Percentiles rank a stretch among this genome's conserved stretches.
Conservation (phyloP, 164 flowering plant species). For the Sextonia rubra region DNA sequence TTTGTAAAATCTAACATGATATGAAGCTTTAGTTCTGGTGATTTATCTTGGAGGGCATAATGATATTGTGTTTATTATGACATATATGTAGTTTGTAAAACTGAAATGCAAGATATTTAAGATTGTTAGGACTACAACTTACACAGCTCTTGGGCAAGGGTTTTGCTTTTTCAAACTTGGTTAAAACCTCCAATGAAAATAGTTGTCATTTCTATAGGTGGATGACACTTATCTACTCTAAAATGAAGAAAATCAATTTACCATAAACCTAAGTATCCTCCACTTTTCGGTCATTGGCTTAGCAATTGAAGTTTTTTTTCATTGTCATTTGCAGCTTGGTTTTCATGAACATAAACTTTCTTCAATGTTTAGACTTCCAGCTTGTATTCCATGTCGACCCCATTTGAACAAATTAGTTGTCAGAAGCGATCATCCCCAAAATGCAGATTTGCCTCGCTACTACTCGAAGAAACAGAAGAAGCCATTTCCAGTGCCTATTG, state of each 20-base stretch:
- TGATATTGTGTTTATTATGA: too few species aligned
- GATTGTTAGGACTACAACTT: too few species aligned
- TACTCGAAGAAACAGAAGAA: conserved; percentile 79
- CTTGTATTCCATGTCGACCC: conserved; percentile 21
- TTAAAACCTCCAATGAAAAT: background rate
- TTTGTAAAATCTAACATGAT: too few species aligned
- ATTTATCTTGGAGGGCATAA: too few species aligned
- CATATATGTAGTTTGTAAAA: too few species aligned
- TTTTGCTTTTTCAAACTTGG: too few species aligned
- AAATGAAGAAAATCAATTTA: background rate
- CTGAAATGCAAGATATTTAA: too few species aligned
- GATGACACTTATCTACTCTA: background rate
- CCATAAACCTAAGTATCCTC: background rate
- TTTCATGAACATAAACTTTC: conserved; percentile 26
- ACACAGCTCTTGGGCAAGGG: too few species aligned
- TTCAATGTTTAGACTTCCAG: conserved; percentile 17
- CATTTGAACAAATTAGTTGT: conserved; percentile 22
- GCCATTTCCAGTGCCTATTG: conserved; percentile 81
- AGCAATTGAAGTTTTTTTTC: background rate
- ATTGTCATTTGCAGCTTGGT: conserved; percentile 35
- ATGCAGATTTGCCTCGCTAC: conserved; percentile 74
- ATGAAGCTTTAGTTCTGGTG: too few species aligned
- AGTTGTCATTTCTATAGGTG: background rate
- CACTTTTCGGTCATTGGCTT: background rate
- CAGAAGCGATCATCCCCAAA: conserved; percentile 61